phyloP scores from a whole-genome alignment of 495 filamentous ascomycete genomes.

The Aspergillus sparsus region DNA sequence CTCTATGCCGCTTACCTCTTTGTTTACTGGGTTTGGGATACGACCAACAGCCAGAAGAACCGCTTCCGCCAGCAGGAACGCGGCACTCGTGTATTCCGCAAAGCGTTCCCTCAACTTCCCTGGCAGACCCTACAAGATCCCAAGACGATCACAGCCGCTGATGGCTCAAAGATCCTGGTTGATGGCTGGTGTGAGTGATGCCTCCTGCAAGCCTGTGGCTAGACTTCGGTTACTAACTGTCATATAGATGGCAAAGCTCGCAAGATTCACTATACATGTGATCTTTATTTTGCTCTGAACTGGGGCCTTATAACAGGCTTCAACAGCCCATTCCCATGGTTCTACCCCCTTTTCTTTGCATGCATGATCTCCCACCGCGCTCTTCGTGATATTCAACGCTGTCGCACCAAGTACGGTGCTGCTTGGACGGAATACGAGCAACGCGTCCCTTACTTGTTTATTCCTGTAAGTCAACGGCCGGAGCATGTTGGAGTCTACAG shows the following conservation, averaged over 20 bases:
- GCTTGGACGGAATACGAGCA: constrained; percentile 89
- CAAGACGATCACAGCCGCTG: constrained; percentile 73
- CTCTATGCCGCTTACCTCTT: constrained; percentile 77
- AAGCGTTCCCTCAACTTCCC: constrained; percentile 89
- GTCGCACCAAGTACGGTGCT: constrained; percentile 85
- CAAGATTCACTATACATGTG: constrained; percentile 95
- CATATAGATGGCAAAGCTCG: constrained; percentile 71
- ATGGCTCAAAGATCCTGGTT: constrained; percentile 78
- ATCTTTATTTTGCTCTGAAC: constrained; percentile 71
- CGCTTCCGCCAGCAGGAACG: constrained; percentile 81
- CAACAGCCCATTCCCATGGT: constrained; percentile 91
- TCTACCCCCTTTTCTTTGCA: constrained; percentile 89
- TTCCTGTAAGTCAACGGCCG: constrained; percentile 70
- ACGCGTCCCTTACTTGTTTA: constrained; percentile 89
- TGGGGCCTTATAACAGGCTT: constrained; percentile 70
- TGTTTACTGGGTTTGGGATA: constrained; percentile 92
- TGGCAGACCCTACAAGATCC: constrained; percentile 89
- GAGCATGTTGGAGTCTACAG: background rate
- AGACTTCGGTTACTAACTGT: constrained; percentile 14
- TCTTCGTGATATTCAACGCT: constrained; percentile 79
- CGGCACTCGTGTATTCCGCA: constrained; percentile 69
- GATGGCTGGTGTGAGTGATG: constrained; percentile 81
- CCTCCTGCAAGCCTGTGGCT: background rate
- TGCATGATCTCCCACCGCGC: constrained; percentile 92
- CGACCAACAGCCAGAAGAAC: constrained; percentile 92